phyloP scores from a whole-genome alignment of 345 rosid species.

The Trapa incisa region DNA sequence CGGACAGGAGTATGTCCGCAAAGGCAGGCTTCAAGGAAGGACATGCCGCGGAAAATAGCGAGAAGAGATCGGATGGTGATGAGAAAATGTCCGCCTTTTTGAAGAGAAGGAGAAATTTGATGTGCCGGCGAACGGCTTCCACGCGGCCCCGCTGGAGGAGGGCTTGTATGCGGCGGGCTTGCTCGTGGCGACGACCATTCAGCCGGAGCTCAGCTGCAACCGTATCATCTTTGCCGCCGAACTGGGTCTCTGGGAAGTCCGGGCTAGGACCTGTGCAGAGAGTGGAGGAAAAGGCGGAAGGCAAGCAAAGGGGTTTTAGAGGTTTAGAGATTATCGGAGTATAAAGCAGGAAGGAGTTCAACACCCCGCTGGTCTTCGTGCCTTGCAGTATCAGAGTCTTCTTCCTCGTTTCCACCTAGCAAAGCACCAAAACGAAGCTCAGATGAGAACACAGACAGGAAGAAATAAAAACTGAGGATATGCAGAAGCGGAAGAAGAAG shows the following conservation, averaged over 20 bases:
- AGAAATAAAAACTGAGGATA: not conserved
- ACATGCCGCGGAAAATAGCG: conserved; percentile 28
- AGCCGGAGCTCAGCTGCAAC: not conserved
- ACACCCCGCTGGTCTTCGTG: conserved; percentile 61
- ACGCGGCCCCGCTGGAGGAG: conserved; percentile 43
- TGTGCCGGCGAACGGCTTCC: conserved; percentile 31
- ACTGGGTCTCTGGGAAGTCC: not conserved
- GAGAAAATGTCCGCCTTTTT: conserved; percentile 20
- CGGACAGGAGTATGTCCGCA: conserved; percentile 30
- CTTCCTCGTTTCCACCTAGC: conserved; percentile 82
- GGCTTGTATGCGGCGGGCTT: conserved; percentile 26
- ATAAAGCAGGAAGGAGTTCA: conserved; percentile 23
- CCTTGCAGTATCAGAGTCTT: conserved; percentile 89
- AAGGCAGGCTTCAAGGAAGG: conserved; percentile 34
- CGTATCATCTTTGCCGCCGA: not conserved
- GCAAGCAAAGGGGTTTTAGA: not conserved
- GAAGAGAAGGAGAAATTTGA: conserved; percentile 31
- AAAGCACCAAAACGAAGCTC: conserved; percentile 4
- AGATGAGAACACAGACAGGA: conserved; percentile 6
- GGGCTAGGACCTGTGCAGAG: conserved; percentile 7
- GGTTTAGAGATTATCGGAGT: not conserved
- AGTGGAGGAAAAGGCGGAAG: conserved; percentile 1
- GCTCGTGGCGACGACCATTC: conserved; percentile 28
- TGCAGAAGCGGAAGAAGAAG: not conserved
- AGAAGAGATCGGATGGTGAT: conserved; percentile 36